Evolutionary conservation across 2,329 filamentous ascomycete genomes (phyloP).

Genomic region (Hymenoscyphus scutula): DNA sequence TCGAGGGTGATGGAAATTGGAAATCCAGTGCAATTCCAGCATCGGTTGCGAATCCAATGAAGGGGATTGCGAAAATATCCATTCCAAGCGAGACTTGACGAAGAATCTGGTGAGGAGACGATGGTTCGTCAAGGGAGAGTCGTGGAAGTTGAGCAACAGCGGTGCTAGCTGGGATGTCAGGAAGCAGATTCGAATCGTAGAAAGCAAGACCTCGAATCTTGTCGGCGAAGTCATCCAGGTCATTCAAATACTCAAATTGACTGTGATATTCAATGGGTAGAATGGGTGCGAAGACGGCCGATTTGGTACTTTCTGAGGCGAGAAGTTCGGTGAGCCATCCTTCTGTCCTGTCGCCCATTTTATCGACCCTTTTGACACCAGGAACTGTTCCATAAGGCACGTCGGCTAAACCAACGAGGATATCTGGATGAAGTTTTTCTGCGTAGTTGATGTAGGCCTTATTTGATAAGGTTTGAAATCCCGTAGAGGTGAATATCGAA

Average conservation of each 20-base stretch:
- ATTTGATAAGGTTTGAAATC: slow-evolving; percentile 70
- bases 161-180: slow-evolving; percentile 58
- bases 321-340: slow-evolving; percentile 74
- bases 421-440: slow-evolving; percentile 69
- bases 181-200: slow-evolving; percentile 70
- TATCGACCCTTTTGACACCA: slow-evolving; percentile 69
- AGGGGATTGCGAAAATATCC: slow-evolving; percentile 76
- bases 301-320: slow-evolving; percentile 35
- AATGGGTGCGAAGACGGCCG: slow-evolving; percentile 61
- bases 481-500: slow-evolving; percentile 80
- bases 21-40: slow-evolving; percentile 83
- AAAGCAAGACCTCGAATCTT: slow-evolving; percentile 70
- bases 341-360: slow-evolving; percentile 85
- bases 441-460: slow-evolving; percentile 67
- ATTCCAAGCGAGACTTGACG: slow-evolving; percentile 72
- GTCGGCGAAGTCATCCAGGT: slow-evolving; percentile 62
- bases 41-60: slow-evolving; percentile 73
- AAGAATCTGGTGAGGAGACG: slow-evolving; percentile 73
- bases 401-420: slow-evolving; percentile 77
- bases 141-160: slow-evolving; percentile 64
- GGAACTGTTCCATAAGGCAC: slow-evolving; percentile 56
- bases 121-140: slow-evolving; percentile 68
- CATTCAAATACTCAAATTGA: slow-evolving; percentile 78
- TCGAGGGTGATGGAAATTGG: slow-evolving; percentile 56
- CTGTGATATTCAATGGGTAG: slow-evolving; percentile 71